phyloP scores from a whole-genome alignment of 2,329 filamentous ascomycete genomes.

The Ophiostoma australiae region DNA sequence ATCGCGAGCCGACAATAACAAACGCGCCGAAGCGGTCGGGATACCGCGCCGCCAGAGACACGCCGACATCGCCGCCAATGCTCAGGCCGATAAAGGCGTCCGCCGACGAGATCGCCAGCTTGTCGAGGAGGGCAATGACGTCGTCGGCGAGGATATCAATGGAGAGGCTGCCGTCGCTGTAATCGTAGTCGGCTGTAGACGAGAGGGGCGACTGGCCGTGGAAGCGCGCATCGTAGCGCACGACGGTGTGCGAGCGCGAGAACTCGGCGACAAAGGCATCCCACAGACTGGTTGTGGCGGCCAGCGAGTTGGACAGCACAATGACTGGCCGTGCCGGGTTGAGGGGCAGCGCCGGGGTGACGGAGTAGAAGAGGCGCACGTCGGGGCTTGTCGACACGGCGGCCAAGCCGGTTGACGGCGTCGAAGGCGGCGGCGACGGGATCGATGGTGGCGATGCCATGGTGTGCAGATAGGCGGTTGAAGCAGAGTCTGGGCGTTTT shows the following conservation, averaged over 20 bases:
- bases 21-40: constrained; percentile 18
- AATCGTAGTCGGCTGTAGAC: constrained; percentile 4
- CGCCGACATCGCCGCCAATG: constrained; percentile 21
- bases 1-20: constrained; percentile 19
- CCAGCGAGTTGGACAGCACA: constrained; percentile 19
- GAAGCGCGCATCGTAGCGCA: constrained; percentile 22
- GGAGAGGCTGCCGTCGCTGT: constrained; percentile 9
- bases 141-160: constrained; percentile 22
- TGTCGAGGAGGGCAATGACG: constrained; percentile 17
- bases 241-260: constrained; percentile 20
- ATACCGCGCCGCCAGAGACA: constrained; percentile 21
- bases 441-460: not conserved
- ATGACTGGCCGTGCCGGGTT: constrained; percentile 17
- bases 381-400: constrained; percentile 20
- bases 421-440: constrained; percentile 38
- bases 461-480: not conserved
- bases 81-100: constrained; percentile 20
- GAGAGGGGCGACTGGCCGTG: constrained; percentile 22
- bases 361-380: constrained; percentile 21
- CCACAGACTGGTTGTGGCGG: constrained; percentile 16
- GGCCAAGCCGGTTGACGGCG: constrained; percentile 34
- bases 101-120: not conserved
- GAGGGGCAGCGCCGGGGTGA: constrained; percentile 18
- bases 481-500: not conserved
- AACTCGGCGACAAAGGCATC: constrained; percentile 20